Percentiles rank a stretch among this genome's conserved stretches.
phyloP scores from a whole-genome alignment of 2,329 filamentous ascomycete genomes.

The Colletotrichum lini region DNA sequence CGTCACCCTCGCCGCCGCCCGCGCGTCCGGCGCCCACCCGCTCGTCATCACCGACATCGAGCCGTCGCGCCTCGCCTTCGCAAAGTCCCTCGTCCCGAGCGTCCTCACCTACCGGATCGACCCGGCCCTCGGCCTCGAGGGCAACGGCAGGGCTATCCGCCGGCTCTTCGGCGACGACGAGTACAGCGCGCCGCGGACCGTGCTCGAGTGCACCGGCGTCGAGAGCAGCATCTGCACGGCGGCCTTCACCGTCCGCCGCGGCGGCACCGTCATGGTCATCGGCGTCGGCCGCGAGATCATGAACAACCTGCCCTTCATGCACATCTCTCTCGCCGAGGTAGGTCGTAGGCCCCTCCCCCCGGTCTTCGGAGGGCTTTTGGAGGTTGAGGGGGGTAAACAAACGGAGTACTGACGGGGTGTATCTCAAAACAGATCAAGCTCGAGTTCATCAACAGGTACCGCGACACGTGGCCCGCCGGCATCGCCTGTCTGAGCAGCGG shows the following conservation, averaged over 20 bases:
- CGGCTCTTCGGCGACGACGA: conserved; percentile 68
- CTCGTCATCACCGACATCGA: conserved; percentile 76
- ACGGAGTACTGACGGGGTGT: conserved; percentile 4
- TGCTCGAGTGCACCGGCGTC: conserved; percentile 77
- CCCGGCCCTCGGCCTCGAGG: conserved; percentile 58
- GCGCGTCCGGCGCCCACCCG: conserved; percentile 74
- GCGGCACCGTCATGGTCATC: conserved; percentile 74
- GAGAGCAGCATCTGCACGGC: conserved; percentile 75
- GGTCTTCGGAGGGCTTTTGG: not conserved
- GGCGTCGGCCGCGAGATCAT: conserved; percentile 74
- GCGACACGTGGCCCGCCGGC: conserved; percentile 78
- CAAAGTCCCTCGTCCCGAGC: conserved; percentile 68
- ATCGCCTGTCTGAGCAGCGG: conserved; percentile 73
- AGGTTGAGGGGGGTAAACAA: not conserved
- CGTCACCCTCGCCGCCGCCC: conserved; percentile 69
- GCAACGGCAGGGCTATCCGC: conserved; percentile 67
- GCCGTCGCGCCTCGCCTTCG: conserved; percentile 68
- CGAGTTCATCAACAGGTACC: conserved; percentile 79
- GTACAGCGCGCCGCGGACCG: conserved; percentile 70
- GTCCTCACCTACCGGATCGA: conserved; percentile 69
- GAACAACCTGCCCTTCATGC: conserved; percentile 79
- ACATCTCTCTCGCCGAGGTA: conserved; percentile 73
- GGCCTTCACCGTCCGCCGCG: conserved; percentile 68
- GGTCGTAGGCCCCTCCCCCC: conserved; percentile 25
- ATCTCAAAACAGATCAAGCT: conserved; percentile 68